Base-by-base conservation (phyloP, 305 asterid genomes). In the Solanum hybrid region DNA sequence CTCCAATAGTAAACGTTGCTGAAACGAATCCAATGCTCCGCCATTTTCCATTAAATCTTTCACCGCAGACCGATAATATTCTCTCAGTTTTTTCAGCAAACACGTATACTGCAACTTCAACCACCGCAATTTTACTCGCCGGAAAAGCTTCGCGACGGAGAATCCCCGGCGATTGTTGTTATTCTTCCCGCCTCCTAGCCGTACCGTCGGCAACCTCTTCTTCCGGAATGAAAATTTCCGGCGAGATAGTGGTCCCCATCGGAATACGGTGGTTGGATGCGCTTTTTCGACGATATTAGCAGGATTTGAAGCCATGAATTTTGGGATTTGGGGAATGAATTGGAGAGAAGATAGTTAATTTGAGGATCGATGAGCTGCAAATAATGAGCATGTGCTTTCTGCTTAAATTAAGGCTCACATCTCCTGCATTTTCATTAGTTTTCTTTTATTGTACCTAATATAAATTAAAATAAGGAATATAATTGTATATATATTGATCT, bases 1-100 rank as follows among this genome's bases (percentile, higher is more conserved):
- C 88, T 96, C 98, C 46, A 95, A 73, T 28, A 94, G 85, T 86
- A 95, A 22, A 39, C 96, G 92, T 86, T 94, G 98, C 2, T 94
- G 99, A 89, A 89, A 94, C 2, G 96, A 67, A 64, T 96, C 95
- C 3, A 93, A 34, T 11, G 95, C 61, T 29, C 90, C 86, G 34
- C 93, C 89, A 16, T 94, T 95, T 40, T 93, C 94, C 2, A 90
- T 26, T 82, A 95, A 7, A 9, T 95, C 98, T 86, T 92, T 91
- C 77, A 94, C 86, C 0, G 93, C 22, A 4, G 92, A 83, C 1
- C 87, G 82, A 67, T 94, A 96, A 75, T 89, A 93, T 3, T 89
- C 91, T 90, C 91, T 95, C 34, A 96, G 57, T 24, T 92, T 94
- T 40, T 92, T 95, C 8, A 95, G 36, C 93, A 95, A 78, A 88